phyloP scores from a whole-genome alignment of 1,139 yeast species.

The Arxiozyma telluris region DNA sequence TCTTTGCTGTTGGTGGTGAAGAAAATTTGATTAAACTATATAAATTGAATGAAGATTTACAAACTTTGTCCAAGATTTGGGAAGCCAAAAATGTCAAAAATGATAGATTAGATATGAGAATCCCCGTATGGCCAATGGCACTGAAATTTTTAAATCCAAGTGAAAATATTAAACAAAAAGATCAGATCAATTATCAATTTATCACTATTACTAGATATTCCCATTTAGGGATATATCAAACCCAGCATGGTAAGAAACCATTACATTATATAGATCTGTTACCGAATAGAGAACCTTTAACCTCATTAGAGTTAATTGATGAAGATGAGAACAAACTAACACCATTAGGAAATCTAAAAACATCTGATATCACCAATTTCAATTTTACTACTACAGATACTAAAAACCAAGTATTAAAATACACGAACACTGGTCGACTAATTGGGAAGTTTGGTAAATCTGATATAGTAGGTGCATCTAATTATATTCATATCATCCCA shows the following conservation, averaged over 20 bases:
- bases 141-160: slow-evolving; percentile 35
- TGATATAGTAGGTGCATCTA: slow-evolving; percentile 40
- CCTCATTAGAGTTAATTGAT: slow-evolving; percentile 14
- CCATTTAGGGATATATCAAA: slow-evolving; percentile 47
- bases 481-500: slow-evolving; percentile 25
- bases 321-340: slow-evolving; percentile 8
- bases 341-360: slow-evolving; percentile 17
- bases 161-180: slow-evolving; percentile 19
- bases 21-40: slow-evolving; percentile 56
- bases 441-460: slow-evolving; percentile 36
- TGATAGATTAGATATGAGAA: slow-evolving; percentile 54
- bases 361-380: slow-evolving; percentile 12
- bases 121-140: slow-evolving; percentile 49
- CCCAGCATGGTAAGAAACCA: slow-evolving; percentile 54
- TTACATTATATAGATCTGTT: slow-evolving; percentile 31
- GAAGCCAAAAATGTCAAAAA: slow-evolving; percentile 59
- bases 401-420: slow-evolving; percentile 39
- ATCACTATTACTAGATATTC: slow-evolving; percentile 48
- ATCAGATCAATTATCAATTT: slow-evolving; percentile 32
- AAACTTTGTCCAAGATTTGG: slow-evolving; percentile 34
- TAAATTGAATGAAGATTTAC: slow-evolving; percentile 29
- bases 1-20: slow-evolving; percentile 67
- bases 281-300: slow-evolving; percentile 30
- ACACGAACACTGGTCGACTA: slow-evolving; percentile 38
- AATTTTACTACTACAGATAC: slow-evolving; percentile 24